These are phyloP conservation scores for Alternaria gansuensis DNA, from an alignment of 2,329 filamentous ascomycete species.

Conservation along the genomic window DNA sequence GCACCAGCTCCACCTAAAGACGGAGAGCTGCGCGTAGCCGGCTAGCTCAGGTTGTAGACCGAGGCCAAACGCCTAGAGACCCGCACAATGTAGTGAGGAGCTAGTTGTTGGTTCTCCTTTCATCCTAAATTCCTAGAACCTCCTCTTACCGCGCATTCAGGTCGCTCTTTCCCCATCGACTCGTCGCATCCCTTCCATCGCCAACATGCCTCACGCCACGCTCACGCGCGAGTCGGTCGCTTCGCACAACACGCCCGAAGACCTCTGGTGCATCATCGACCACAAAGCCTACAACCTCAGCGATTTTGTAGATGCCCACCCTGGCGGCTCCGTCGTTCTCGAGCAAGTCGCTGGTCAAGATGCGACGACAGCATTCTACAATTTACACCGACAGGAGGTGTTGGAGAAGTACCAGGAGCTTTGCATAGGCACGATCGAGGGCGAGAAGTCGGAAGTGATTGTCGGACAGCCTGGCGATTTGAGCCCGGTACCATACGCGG, in stretches of 20 bases:
- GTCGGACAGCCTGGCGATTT: constrained; percentile 75
- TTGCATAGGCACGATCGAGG: constrained; percentile 76
- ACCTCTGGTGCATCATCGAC: constrained; percentile 85
- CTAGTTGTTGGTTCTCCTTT: constrained; percentile 9
- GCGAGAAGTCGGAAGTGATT: constrained; percentile 78
- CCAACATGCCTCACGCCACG: constrained; percentile 45
- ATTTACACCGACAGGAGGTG: constrained; percentile 91
- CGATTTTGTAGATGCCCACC: constrained; percentile 86
- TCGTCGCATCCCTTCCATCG: background rate
- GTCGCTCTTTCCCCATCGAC: background rate
- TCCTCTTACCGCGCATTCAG: background rate
- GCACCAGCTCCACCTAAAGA: constrained; percentile 24
- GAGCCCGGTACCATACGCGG: constrained; percentile 80
- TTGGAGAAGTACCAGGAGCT: constrained; percentile 79
- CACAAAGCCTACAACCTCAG: constrained; percentile 86
- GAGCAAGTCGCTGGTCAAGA: constrained; percentile 82
- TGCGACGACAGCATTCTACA: constrained; percentile 86
- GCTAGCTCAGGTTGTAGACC: constrained; percentile 29
- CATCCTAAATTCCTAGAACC: background rate
- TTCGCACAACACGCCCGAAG: constrained; percentile 77
- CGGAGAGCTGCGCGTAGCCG: constrained; percentile 28
- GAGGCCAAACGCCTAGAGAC: constrained; percentile 26
- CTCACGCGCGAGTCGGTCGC: constrained; percentile 70
- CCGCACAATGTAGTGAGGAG: constrained; percentile 23
- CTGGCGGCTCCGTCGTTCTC: constrained; percentile 81